Evolutionary conservation across 2,329 filamentous ascomycete genomes (phyloP), one percentile per base, ranked within the genome.

Genomic region (Metarhizium humberi): DNA sequence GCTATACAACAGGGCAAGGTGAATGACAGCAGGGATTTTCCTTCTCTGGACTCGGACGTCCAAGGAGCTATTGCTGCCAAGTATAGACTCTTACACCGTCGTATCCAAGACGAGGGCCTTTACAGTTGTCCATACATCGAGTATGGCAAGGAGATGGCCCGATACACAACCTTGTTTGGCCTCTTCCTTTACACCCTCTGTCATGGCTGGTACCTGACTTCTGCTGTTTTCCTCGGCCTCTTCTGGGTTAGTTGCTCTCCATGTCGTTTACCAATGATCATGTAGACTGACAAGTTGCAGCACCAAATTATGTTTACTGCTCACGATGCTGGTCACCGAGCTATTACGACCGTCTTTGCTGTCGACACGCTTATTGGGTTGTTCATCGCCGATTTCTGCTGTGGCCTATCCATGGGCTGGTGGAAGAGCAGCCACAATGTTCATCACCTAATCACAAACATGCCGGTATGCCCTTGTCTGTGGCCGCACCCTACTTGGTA

Each of bases 341-440:
- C 80, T 57, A 86, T 87, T 57, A 84, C 83, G 0, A 73, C 78
- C 57, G 78, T 78, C 64, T 85, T 84, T 59, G 68, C 75, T 2
- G 60, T 72, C 18, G 83, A 87, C 64, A 82, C 79, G 0, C 63
- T 84, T 4, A 81, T 86, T 54, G 83, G 76, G 50, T 76, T 84
- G 57, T 82, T 85, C 61, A 74, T 86, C 40, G 83, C 80, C 49
- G 81, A 86, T 63, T 84, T 85, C 62, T 81, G 81, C 71, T 84
- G 82, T 59, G 83, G 83, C 40, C 72, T 87, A 18, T 84, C 80
- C 3, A 81, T 86, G 54, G 82, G 83, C 18, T 86, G 83, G 83
- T 86, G 83, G 83, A 86, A 87, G 72, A 79, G 79, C 62, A 84
- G 78, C 53, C 84, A 87, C 71, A 86, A 86, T 55, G 81, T 87